A percentile compares a stretch with the other conserved stretches of the same genome.
phyloP scores from a whole-genome alignment of 129 eudicot species.

The Flaveria robusta region DNA sequence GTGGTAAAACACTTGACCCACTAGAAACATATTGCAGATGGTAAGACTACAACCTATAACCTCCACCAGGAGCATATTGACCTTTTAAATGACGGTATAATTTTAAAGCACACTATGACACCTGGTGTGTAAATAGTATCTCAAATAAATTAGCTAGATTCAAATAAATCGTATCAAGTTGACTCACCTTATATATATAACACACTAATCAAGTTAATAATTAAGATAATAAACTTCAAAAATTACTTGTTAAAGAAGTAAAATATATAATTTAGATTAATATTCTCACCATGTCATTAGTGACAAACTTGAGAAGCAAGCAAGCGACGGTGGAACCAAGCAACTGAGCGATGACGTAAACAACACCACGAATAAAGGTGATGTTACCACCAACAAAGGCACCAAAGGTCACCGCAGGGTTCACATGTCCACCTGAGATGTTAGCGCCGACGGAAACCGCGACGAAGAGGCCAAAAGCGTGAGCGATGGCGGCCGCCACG shows the following conservation, averaged over 20 bases:
- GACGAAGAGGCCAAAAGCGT: constrained; percentile 52
- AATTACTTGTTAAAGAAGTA: neutral
- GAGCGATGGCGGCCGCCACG: constrained; percentile 47
- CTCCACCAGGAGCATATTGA: no score
- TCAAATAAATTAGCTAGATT: no score
- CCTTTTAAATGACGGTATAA: no score
- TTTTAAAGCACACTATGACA: no score
- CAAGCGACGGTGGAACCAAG: constrained; percentile 65
- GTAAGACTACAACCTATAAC: no score
- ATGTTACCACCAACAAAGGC: constrained; percentile 64
- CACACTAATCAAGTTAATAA: neutral
- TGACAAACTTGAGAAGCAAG: constrained; percentile 56
- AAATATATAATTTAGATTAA: neutral
- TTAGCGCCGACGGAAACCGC: constrained; percentile 57
- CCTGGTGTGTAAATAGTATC: no score
- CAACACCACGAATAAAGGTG: constrained; percentile 45
- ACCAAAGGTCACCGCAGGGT: constrained; percentile 65
- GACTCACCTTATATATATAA: neutral
- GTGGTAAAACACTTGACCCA: no score
- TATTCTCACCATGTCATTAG: constrained; percentile 47
- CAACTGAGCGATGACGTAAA: constrained; percentile 55
- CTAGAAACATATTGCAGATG: no score
- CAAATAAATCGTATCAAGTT: no score
- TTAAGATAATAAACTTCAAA: neutral
- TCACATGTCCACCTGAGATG: constrained; percentile 63